Evolutionary conservation across 352 stramenopile genomes (phyloP).

Genomic region (Pythium rishiriense): DNA sequence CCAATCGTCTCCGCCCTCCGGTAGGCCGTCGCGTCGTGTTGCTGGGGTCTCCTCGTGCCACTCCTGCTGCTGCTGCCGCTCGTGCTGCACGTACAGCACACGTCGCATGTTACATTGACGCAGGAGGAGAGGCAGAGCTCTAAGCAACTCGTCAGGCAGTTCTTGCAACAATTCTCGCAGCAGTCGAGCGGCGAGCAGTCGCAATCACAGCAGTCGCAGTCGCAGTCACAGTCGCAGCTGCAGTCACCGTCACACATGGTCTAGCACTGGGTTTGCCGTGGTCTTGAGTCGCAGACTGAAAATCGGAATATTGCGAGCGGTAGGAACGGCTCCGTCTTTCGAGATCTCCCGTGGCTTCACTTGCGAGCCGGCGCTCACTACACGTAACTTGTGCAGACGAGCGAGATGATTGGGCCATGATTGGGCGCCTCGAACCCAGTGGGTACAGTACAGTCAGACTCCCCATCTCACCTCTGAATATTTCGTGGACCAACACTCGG

Average conservation of each 20-base stretch:
- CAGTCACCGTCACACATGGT: conserved; percentile 7
- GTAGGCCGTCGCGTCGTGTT: not conserved
- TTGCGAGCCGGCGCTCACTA: too few species aligned
- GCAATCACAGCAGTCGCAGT: conserved; percentile 6
- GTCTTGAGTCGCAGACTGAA: not conserved
- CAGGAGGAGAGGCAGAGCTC: too few species aligned
- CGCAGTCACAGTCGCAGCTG: conserved; percentile 2
- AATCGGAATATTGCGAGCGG: not conserved
- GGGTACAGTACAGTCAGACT: too few species aligned
- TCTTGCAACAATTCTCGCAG: conserved; percentile 3
- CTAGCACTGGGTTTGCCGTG: not conserved
- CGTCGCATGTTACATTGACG: conserved; percentile 4
- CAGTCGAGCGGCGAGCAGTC: not conserved
- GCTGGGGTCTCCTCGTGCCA: not conserved
- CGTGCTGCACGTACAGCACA: not conserved
- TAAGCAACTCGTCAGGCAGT: too few species aligned
- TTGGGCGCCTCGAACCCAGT: not conserved
- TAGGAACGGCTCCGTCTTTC: not conserved
- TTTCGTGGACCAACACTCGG: not conserved
- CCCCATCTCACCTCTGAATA: not conserved
- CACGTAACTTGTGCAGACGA: too few species aligned
- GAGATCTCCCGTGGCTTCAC: not conserved
- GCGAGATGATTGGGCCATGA: not conserved
- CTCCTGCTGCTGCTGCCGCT: not conserved
- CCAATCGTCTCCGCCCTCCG: not conserved